Base-by-base conservation (phyloP, 768 basidiomycete species). In the Leccinum ochraceum region DNA sequence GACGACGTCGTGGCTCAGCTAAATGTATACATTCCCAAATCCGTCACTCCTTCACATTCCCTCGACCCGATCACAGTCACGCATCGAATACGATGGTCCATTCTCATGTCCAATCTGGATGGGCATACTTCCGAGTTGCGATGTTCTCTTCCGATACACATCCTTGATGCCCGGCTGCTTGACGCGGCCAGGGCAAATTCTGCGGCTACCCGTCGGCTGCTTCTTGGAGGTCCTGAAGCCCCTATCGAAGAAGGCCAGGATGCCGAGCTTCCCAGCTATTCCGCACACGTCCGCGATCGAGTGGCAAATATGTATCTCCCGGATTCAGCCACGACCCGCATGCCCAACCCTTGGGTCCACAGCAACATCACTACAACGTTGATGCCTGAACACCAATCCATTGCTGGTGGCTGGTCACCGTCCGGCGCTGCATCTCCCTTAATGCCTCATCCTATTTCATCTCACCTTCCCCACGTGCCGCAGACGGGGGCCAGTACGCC, bases 41-140 rank as follows among this genome's bases (percentile, higher is more conserved):
- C 78, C 7, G 73, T 81, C 11, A 88, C 88, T 6, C 90, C 94
- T 0, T 86, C 89, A 0, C 92, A 94, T 62, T 58, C 78, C 6
- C 78, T 91, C 34, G 89, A 91, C 60, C 95, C 95, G 0, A 86
- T 95, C 57, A 76, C 77, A 20, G 80, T 94, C 22, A 80, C 80
- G 2, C 93, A 98, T 75, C 87, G 90, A 53, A 82, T 98, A 66
- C 83, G 88, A 42, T 92, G 91, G 91, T 83, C 73, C 16, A 89
- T 93, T 62, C 78, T 87, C 56, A 89, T 95, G 69, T 81, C 80
- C 63, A 98, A 98, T 71, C 80, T 81, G 7, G 96, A 98, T 70
- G 95, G 95, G 0, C 96, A 98, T 71, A 88, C 87, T 3, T 95
- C 94, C 9, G 94, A 98, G 73, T 80, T 98, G n/a, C 87, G 95